Evolutionary conservation across 257 asterid species (phyloP), one percentile per base, ranked within the genome.

Genomic region (Thymus mandschuricus): DNA sequence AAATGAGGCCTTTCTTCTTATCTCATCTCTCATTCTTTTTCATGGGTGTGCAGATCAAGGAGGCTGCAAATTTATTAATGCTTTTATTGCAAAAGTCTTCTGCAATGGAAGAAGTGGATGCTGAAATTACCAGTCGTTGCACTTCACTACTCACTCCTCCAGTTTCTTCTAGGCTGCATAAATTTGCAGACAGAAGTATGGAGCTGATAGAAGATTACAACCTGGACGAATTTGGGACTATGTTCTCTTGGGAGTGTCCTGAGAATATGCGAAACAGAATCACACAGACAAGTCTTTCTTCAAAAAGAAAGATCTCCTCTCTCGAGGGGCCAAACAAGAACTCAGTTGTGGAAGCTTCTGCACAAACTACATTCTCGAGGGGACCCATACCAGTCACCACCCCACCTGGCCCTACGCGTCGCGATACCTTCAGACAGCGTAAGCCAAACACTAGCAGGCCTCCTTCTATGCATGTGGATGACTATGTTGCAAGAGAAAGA

Each of bases 401-500:
- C 8, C 79, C 96, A 49, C 75, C 96, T 21, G 98, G 85, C 68
- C 96, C 96, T 28, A 81, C 95, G 50, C 94, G 97, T 8, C 88
- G 98, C 71, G 99, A 94, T 79, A 81, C 87, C 70, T 94, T 94
- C 79, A 86, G 99, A 71, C 96, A 86, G 82, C 99, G 99, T 66
- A 94, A 94, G 85, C 97, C 96, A 35, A 94, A 94, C 85, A 94
- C 98, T 50, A 94, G 99, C 84, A 86, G 98, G 63, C 97, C 99
- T 64, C 99, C 99, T 73, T 94, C 99, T 72, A 94, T 94, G 99
- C 99, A 94, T 62, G 98, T 92, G 64, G 98, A 92, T 81, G 98
- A 90, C 87, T 92, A 90, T 81, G 98, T 92, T 72, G 95, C 95
- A 59, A 88, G 97, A 80, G 98, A 92, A 77, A 85, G 98, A 82